These are phyloP conservation scores for Pezicula carpinea DNA, from an alignment of 2,329 filamentous ascomycete species.

Conservation along the genomic window DNA sequence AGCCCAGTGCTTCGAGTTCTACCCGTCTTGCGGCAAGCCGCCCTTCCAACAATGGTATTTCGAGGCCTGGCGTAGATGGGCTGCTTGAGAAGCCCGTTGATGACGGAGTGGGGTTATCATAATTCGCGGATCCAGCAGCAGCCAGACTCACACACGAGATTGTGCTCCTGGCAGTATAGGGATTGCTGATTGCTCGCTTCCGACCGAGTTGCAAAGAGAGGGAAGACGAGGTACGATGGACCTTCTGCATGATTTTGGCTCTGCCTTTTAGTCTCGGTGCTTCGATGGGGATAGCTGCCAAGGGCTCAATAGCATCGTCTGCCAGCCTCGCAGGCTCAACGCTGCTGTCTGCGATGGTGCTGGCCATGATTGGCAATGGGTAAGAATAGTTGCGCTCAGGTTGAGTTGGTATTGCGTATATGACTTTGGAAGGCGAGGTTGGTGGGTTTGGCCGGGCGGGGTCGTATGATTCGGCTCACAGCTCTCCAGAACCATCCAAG, in stretches of 20 bases:
- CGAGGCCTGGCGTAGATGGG: constrained; percentile 25
- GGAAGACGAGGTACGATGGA: constrained; percentile 31
- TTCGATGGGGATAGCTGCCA: constrained; percentile 23
- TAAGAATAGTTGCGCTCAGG: background rate
- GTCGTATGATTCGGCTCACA: too few species aligned
- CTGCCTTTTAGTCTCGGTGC: constrained; percentile 25
- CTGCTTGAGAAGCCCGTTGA: constrained; percentile 24
- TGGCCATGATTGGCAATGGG: constrained; percentile 16
- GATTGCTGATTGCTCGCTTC: constrained; percentile 25
- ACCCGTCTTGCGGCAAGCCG: constrained; percentile 16
- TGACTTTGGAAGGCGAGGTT: background rate
- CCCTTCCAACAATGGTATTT: constrained; percentile 20
- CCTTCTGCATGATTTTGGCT: constrained; percentile 24
- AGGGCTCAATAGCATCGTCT: constrained; percentile 17
- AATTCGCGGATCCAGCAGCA: constrained; percentile 18
- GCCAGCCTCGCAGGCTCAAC: constrained; percentile 11
- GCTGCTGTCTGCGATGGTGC: constrained; percentile 16
- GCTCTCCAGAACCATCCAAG: too few species aligned
- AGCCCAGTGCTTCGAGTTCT: constrained; percentile 14
- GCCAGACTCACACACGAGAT: constrained; percentile 28
- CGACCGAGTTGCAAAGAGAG: constrained; percentile 27
- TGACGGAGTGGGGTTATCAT: constrained; percentile 23
- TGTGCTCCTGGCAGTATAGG: constrained; percentile 23
- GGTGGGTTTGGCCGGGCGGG: background rate
- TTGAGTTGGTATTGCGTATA: background rate